phyloP scores from a whole-genome alignment of 2,329 filamentous ascomycete genomes.

The Apiospora kogelbergensis region DNA sequence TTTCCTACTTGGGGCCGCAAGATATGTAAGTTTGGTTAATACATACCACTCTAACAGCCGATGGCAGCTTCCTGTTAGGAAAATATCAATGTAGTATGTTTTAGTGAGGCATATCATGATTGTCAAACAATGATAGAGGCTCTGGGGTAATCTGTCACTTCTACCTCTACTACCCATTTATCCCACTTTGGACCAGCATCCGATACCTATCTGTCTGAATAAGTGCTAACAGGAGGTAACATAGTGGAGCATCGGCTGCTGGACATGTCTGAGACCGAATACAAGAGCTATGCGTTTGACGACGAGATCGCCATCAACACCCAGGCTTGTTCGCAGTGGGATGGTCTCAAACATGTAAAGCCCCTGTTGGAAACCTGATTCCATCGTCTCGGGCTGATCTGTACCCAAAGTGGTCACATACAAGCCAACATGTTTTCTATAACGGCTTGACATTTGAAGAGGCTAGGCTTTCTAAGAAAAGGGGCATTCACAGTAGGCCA shows the following conservation, averaged over 20 bases:
- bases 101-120: not conserved
- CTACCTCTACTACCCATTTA: not conserved
- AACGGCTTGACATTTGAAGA: conserved; percentile 1
- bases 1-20: not conserved
- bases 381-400: not conserved
- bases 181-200: not conserved
- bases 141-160: not conserved
- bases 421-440: not conserved
- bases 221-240: not conserved
- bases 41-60: too few species aligned
- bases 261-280: not conserved
- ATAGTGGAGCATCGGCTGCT: not conserved
- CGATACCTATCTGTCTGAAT: not conserved
- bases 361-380: not conserved
- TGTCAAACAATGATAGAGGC: not conserved
- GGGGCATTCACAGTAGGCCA: conserved; percentile 15
- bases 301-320: conserved; percentile 22
- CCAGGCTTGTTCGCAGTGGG: conserved; percentile 16
- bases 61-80: too few species aligned
- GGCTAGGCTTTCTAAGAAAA: not conserved
- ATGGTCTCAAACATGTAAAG: conserved; percentile 8
- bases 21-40: not conserved
- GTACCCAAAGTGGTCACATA: not conserved
- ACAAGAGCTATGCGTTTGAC: not conserved
- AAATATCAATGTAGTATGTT: not conserved